These are phyloP conservation scores for Linnemannia exigua DNA, from an alignment of 192 early-diverging fungal genomes.

Conservation along the genomic window DNA sequence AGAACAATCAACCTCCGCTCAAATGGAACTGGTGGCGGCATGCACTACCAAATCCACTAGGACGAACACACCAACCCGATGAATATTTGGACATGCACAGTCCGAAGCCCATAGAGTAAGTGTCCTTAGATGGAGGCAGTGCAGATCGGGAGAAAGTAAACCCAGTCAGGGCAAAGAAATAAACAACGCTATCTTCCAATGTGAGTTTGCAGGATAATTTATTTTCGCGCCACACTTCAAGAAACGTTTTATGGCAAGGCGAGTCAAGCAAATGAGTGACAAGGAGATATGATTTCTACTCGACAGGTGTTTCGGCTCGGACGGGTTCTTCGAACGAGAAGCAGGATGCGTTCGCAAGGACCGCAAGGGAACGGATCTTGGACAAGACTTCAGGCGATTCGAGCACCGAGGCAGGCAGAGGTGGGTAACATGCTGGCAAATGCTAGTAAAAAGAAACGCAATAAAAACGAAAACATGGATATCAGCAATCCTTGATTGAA, in stretches of 20 bases:
- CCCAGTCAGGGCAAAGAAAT: background rate
- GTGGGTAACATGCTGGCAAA: conserved; percentile 73
- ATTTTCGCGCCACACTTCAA: background rate
- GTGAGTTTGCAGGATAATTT: background rate
- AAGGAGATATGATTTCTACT: background rate
- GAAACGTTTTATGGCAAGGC: background rate
- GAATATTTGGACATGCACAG: conserved; percentile 28
- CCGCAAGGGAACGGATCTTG: conserved; percentile 67
- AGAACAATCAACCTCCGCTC: conserved; percentile 40
- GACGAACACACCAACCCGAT: conserved; percentile 28
- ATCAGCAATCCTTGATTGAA: too few species aligned
- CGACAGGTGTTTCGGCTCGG: background rate
- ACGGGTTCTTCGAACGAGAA: conserved; percentile 58
- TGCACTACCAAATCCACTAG: conserved; percentile 35
- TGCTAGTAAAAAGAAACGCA: conserved; percentile 63
- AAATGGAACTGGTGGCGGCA: conserved; percentile 31
- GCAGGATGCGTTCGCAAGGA: conserved; percentile 62
- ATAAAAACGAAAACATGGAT: background rate
- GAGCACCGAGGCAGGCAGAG: conserved; percentile 71
- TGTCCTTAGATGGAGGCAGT: background rate
- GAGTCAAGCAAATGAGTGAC: too few species aligned
- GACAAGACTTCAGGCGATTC: conserved; percentile 71
- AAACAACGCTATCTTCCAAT: background rate
- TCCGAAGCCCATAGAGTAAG: background rate
- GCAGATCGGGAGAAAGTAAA: background rate